Percentiles rank a stretch among this genome's conserved stretches.
phyloP scores from a whole-genome alignment of 306 rosid species.

The Acacia acuminata region DNA sequence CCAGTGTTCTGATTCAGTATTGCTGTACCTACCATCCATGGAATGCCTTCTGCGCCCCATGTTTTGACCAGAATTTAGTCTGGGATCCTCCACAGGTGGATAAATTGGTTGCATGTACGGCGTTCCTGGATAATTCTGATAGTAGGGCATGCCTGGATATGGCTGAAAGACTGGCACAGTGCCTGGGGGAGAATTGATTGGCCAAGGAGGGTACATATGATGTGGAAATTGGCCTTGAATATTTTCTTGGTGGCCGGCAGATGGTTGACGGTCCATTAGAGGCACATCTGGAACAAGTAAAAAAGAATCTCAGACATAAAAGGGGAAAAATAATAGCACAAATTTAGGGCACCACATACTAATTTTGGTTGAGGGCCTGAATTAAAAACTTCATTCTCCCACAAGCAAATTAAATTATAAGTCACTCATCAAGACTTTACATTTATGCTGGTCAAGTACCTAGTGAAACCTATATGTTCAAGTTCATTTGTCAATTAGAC shows the following conservation, averaged over 20 bases:
- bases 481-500: conserved; percentile 3
- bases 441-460: background rate
- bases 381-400: conserved; percentile 4
- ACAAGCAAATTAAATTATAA: background rate
- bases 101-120: conserved; percentile 78
- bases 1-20: conserved; percentile 60
- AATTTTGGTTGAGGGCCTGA: background rate
- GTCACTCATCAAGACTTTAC: background rate
- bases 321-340: background rate
- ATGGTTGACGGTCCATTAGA: conserved; percentile 59
- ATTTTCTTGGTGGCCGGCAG: conserved; percentile 65
- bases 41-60: conserved; percentile 75
- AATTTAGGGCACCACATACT: conserved; percentile 5
- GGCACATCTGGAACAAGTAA: conserved; percentile 60
- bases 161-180: conserved; percentile 73
- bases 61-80: conserved; percentile 52
- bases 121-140: conserved; percentile 75
- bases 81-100: conserved; percentile 66
- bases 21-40: conserved; percentile 68
- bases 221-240: conserved; percentile 89
- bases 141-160: conserved; percentile 96
- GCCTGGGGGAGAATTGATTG: conserved; percentile 85
- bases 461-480: background rate
- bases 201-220: conserved; percentile 92
- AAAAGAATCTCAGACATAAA: conserved; percentile 32